A percentile compares a stretch with the other conserved stretches of the same genome.
Conservation (phyloP, 192 early-diverging fungal species). For the Coemansia sp. region DNA sequence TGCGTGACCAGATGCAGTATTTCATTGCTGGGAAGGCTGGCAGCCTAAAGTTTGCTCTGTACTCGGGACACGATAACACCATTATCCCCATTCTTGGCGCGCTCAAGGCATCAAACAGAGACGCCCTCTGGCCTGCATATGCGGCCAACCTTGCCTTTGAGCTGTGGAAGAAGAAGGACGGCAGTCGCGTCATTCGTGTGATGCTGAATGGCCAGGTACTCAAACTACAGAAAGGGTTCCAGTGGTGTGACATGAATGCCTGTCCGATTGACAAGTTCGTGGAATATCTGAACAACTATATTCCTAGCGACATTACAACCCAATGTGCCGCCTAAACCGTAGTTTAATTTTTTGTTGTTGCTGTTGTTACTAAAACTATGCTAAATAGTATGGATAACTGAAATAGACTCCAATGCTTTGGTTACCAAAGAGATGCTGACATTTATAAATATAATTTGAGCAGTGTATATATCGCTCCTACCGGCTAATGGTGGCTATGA, state of each 20-base stretch:
- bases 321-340: conserved; percentile 8
- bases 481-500: not conserved
- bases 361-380: not conserved
- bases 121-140: conserved; percentile 55
- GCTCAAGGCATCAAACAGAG: conserved; percentile 27
- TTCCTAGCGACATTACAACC: conserved; percentile 17
- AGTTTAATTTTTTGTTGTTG: not conserved
- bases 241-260: conserved; percentile 31
- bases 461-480: not conserved
- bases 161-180: conserved; percentile 37
- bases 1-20: conserved; percentile 35
- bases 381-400: too few relatives aligned
- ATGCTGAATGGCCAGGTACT: conserved; percentile 52
- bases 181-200: conserved; percentile 45
- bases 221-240: conserved; percentile 8
- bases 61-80: conserved; percentile 57
- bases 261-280: conserved; percentile 23
- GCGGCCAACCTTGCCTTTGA: conserved; percentile 48
- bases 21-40: conserved; percentile 27
- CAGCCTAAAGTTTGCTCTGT: conserved; percentile 51
- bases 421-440: too few relatives aligned
- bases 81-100: conserved; percentile 45
- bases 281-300: conserved; percentile 19
- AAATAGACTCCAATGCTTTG: not conserved
- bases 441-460: not conserved